A percentile compares a stretch with the other conserved stretches of the same genome.
Conservation (phyloP, 768 basidiomycete species). For the Porpolomopsis calyptriformis region DNA sequence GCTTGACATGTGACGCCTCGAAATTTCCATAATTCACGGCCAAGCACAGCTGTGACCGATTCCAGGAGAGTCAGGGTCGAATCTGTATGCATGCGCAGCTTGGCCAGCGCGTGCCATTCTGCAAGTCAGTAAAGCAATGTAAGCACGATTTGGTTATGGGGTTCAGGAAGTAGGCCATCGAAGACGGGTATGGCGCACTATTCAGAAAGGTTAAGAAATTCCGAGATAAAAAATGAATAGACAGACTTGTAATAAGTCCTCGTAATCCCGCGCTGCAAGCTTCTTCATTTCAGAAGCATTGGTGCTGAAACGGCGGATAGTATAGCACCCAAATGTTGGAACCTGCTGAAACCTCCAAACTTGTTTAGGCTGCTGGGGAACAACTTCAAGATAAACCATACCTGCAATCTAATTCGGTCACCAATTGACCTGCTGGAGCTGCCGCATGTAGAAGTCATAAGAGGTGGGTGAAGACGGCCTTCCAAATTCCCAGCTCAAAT, state of each 20-base stretch:
- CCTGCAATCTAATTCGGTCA: slow-evolving; percentile 17
- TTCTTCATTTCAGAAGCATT: slow-evolving; percentile 28
- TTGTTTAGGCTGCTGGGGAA: neutral
- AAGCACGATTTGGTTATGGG: slow-evolving; percentile 18
- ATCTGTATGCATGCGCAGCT: slow-evolving; percentile 27
- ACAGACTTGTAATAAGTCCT: slow-evolving; percentile 33
- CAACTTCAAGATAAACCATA: neutral
- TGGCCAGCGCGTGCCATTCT: slow-evolving; percentile 28
- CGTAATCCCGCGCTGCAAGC: slow-evolving; percentile 28
- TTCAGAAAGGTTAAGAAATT: neutral
- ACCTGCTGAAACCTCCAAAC: slow-evolving; percentile 17
- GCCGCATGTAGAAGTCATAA: slow-evolving; percentile 7
- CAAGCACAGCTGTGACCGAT: slow-evolving; percentile 20
- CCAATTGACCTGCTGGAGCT: neutral
- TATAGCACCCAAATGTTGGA: slow-evolving; percentile 20
- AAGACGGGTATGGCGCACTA: slow-evolving; percentile 26
- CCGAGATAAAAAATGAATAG: neutral
- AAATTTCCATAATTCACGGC: slow-evolving; percentile 18
- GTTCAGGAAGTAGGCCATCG: slow-evolving; percentile 25
- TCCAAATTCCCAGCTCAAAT: slow-evolving; percentile 3
- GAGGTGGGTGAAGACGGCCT: slow-evolving; percentile 3
- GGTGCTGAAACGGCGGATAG: slow-evolving; percentile 25
- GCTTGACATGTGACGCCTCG: slow-evolving; percentile 9
- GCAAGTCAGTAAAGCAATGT: slow-evolving; percentile 21
- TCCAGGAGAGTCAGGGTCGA: slow-evolving; percentile 20